Base-by-base conservation (phyloP, 108 stramenopile species). In the Conticribra weissflogii region DNA sequence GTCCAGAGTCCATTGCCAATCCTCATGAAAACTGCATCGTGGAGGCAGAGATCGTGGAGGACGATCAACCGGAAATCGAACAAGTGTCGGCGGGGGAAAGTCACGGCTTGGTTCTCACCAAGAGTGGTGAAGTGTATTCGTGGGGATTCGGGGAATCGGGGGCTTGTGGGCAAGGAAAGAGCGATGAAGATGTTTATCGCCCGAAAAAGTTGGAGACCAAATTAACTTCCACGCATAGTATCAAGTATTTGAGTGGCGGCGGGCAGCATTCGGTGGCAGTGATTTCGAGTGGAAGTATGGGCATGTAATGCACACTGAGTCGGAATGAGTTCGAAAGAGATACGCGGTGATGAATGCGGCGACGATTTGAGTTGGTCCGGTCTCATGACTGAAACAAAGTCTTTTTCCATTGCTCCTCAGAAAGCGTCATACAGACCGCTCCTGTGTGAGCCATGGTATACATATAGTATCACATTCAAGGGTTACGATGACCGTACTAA, bases 101-200 rank as follows among this genome's bases (percentile, higher is more conserved):
- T 52, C 88, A 88, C 53, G 71, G 55, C 56, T 56, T 95, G 21
- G 94, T 84, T 8, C 52, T 97, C 33, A 87, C 91, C 2, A 74
- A 74, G 27, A 59, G 60, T 2, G 81, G 82, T 34, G 87, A 89
- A 53, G 71, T 97, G n/a, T 97, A 91, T 74, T 81, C 96, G 29
- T 98, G 98, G 97, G 97, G 97, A 3, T 95, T 81, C 66, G 92
- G 88, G 16, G 85, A 83, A 41, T 71, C 36, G 21, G 74, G 79
- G 21, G 66, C 55, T 21, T 81, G 89, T 28, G 96, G 96, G 0
- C 88, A 78, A 19, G 83, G 85, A 44, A 45, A 72, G 32, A 31
- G 46, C 2, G 59, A 66, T 17, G 53, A 63, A 12, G 81, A 83
- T 58, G 55, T 66, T 3, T 31, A 44, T 16, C 76, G 72, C 31